Evolutionary conservation across 495 filamentous ascomycete species (phyloP).

Genomic region (Paragyromitra xinjiangensis): DNA sequence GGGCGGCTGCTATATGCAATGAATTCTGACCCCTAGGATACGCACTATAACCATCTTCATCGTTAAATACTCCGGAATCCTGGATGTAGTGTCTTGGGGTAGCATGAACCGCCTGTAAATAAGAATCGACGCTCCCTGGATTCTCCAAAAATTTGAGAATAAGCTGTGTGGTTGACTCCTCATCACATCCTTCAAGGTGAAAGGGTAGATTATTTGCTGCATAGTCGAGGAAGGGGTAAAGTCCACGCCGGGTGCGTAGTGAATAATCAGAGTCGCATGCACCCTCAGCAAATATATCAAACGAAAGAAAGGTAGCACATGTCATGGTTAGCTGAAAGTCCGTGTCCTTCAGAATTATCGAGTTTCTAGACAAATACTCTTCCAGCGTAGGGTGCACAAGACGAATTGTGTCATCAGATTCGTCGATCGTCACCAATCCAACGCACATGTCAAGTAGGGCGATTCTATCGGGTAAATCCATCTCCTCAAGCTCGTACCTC

Average conservation of each 20-base stretch:
- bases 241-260: neutral
- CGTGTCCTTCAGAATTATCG: neutral
- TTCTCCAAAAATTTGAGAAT: slow-evolving; percentile 6
- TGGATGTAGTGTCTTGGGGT: neutral
- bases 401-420: neutral
- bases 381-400: slow-evolving; percentile 5
- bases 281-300: neutral
- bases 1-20: slow-evolving; percentile 2
- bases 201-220: neutral
- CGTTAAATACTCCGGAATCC: neutral
- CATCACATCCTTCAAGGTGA: slow-evolving; percentile 11
- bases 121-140: neutral
- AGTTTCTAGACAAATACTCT: slow-evolving; percentile 21
- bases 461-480: neutral
- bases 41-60: neutral
- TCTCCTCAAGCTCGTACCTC: neutral
- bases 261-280: neutral
- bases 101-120: neutral
- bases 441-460: neutral
- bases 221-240: neutral
- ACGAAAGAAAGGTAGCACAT: slow-evolving; percentile 26
- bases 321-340: neutral
- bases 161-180: neutral
- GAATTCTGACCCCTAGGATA: neutral
- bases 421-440: slow-evolving; percentile 14